A percentile compares a stretch with the other conserved stretches of the same genome.
Evolutionary conservation across 306 rosid genomes (phyloP).

Genomic region (Quillaja saponaria): DNA sequence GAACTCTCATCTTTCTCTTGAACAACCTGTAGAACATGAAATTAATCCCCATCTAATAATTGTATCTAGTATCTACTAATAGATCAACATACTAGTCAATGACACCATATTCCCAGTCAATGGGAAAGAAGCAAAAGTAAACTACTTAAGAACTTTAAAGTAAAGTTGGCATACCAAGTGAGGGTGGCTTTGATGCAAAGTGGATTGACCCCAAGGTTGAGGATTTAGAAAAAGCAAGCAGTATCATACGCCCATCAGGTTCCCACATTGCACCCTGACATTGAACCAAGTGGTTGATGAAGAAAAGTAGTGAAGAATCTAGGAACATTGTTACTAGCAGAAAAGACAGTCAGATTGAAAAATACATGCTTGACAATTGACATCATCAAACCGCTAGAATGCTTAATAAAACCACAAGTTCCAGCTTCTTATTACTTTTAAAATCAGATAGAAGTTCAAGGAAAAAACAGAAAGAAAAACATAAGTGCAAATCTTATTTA

Average conservation of each 20-base stretch:
- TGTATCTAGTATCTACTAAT: conserved; percentile 7
- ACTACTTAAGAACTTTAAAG: conserved; percentile 23
- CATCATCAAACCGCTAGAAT: neutral
- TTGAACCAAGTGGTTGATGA: conserved; percentile 17
- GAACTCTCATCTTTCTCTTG: too few relatives aligned
- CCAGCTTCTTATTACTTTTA: neutral
- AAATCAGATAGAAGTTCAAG: too few relatives aligned
- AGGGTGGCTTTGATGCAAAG: conserved; percentile 97
- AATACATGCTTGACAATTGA: neutral
- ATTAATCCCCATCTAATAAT: neutral
- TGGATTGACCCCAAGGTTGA: conserved; percentile 89
- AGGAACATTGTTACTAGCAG: neutral
- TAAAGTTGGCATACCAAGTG: conserved; percentile 56
- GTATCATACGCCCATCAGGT: conserved; percentile 90
- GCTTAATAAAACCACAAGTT: neutral
- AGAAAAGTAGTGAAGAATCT: conserved; percentile 20
- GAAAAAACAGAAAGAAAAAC: too few relatives aligned
- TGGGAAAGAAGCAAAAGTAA: conserved; percentile 16
- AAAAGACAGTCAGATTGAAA: conserved; percentile 16
- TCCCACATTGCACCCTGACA: conserved; percentile 93
- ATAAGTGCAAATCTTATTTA: too few relatives aligned
- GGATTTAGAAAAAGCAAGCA: conserved; percentile 83
- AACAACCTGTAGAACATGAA: too few relatives aligned
- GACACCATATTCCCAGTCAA: conserved; percentile 5
- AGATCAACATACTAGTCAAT: neutral